Conservation (phyloP, 306 rosid genomes). For the Dalbergia cultrata region DNA sequence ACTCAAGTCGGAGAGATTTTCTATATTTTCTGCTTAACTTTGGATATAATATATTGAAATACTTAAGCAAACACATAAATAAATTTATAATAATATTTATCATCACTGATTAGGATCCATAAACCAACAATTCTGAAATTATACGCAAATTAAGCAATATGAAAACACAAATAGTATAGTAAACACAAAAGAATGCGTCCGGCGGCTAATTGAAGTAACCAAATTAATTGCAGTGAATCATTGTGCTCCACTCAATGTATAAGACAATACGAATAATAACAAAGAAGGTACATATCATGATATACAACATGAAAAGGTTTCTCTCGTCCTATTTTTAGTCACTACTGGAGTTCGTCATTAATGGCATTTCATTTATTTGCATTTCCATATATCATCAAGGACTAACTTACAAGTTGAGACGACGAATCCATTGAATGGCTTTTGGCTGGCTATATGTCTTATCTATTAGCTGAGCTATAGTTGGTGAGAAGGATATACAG, state of each 20-base stretch:
- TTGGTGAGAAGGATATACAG: background rate
- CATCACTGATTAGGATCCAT: no score
- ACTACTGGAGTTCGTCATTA: background rate
- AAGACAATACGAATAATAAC: background rate
- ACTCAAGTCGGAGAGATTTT: no score
- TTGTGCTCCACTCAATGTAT: no score
- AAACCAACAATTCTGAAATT: background rate
- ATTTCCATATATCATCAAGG: background rate
- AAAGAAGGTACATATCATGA: background rate
- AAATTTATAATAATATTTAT: no score
- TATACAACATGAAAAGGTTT: background rate
- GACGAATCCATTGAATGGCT: background rate
- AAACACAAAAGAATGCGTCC: background rate
- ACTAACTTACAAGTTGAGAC: background rate
- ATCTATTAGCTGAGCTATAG: background rate
- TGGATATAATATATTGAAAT: no score
- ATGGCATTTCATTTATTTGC: slow-evolving; percentile 1
- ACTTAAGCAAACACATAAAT: no score
- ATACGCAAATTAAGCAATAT: background rate
- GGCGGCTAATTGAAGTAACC: background rate
- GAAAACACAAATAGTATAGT: background rate
- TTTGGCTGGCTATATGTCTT: slow-evolving; percentile 24
- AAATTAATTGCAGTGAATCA: background rate
- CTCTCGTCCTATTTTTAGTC: slow-evolving; percentile 18
- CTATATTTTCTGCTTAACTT: no score